A percentile compares a stretch with the other conserved stretches of the same genome.
These are phyloP conservation scores for Lichtheimia hyalospora DNA, from an alignment of 371 early-diverging fungal genomes.

Conservation along the genomic window DNA sequence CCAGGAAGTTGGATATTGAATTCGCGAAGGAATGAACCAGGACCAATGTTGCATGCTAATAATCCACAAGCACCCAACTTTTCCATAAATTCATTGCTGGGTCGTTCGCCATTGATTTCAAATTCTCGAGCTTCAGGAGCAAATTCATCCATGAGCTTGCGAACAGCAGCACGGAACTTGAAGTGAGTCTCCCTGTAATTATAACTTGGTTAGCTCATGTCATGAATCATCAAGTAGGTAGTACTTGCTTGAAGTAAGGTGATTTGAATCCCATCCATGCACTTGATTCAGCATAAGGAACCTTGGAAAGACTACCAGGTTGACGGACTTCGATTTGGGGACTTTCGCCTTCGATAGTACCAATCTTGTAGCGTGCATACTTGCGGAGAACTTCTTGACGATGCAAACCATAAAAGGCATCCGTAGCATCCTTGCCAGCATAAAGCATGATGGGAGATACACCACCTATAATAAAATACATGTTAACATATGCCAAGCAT, in stretches of 20 bases:
- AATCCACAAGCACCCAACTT: conserved; percentile 42
- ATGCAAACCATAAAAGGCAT: conserved; percentile 69
- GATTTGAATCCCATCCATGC: conserved; percentile 56
- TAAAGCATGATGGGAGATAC: conserved; percentile 57
- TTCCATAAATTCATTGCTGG: conserved; percentile 43
- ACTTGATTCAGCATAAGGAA: conserved; percentile 60
- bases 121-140: conserved; percentile 35
- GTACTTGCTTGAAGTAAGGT: conserved; percentile 63
- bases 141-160: conserved; percentile 41
- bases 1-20: conserved; percentile 42
- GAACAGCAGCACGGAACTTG: conserved; percentile 39
- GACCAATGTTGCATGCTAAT: conserved; percentile 36
- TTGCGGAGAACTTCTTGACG: conserved; percentile 65
- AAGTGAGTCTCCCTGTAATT: conserved; percentile 50
- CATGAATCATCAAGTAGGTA: background rate
- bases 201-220: too few relatives aligned
- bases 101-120: conserved; percentile 44
- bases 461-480: conserved; percentile 61
- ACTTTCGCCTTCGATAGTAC: conserved; percentile 42
- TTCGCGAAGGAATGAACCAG: conserved; percentile 37
- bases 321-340: conserved; percentile 27
- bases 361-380: conserved; percentile 47
- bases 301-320: conserved; percentile 46
- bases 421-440: conserved; percentile 26
- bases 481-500: too few relatives aligned